Base-by-base conservation (phyloP, 1,139 yeast genomes). In the Zygosaccharomyces sapae region DNA sequence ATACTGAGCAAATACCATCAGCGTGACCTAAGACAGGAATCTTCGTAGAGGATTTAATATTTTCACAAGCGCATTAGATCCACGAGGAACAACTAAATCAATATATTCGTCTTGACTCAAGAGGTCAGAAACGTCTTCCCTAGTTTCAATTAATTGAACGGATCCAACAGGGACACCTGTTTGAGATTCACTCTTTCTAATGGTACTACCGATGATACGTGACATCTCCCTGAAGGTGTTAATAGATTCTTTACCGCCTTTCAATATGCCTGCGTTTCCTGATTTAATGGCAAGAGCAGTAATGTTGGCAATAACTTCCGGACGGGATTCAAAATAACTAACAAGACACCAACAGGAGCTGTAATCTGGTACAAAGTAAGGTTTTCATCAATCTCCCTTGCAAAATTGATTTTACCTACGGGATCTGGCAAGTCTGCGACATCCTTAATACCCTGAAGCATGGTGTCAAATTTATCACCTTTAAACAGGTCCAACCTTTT, bases 1-100 rank as follows among this genome's bases (percentile, higher is more conserved):
- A 94, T 16, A 90, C 79, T 2, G 96, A 82, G 68, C 98, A 92
- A 50, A 92, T 85, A 43, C 99, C 99, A 67, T 92, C 98, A 7
- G 99, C 98, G 67, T 94, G 99, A 46, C 99, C 99, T 67, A 94
- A 71, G 5, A 94, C 98, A 3, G 98, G 97, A 56, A 94, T 94
- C 65, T 89, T 88, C 27, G 98, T 92, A 63, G 80, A 80, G 36
- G 79, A 75, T 68, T 94, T 92, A 66, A 94, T 89, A 66, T 75
- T 79, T 57, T 79, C 20, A 94, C 99, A 53, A 94, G 76, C 52
- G 81, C 94, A 61, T 92, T 92, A 31, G 96, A 86, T 5, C 99
- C 99, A 62, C 99, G 78, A 51, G 99, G 99, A 59, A 94, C 88
- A 33, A 94, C 98, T 66, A 94, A 75, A 65, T 94, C 98, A 52